phyloP scores from a whole-genome alignment of 1,284 basidiomycete species.

The Leccinum fallax region DNA sequence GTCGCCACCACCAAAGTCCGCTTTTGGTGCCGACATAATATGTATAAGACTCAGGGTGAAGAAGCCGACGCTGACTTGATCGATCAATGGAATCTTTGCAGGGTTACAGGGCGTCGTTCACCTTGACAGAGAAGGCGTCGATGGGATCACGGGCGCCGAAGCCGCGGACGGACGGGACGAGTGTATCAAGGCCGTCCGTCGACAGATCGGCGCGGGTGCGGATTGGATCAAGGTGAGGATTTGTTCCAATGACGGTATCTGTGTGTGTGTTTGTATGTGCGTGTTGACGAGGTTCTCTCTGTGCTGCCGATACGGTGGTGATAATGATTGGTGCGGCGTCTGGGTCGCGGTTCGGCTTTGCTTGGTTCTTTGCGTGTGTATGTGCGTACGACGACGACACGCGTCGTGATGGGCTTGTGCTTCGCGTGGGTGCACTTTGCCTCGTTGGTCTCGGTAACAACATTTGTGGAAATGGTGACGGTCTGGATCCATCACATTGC shows the following conservation, averaged over 20 bases:
- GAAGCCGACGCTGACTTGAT: background rate
- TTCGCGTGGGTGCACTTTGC: background rate
- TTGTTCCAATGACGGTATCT: background rate
- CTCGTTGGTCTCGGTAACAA: constrained; percentile 1
- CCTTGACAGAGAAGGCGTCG: constrained; percentile 51
- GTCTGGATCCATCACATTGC: constrained; percentile 1
- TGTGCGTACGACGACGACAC: background rate
- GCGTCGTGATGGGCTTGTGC: constrained; percentile 4
- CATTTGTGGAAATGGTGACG: background rate
- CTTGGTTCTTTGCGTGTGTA: constrained; percentile 1
- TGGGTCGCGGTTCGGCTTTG: background rate
- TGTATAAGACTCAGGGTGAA: background rate
- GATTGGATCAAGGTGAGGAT: constrained; percentile 62
- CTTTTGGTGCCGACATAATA: constrained; percentile 1
- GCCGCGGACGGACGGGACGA: constrained; percentile 59
- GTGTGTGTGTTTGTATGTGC: constrained; percentile 8
- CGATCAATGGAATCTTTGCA: constrained; percentile 24
- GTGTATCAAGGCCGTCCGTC: constrained; percentile 57
- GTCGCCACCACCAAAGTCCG: constrained; percentile 14
- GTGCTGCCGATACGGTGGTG: background rate
- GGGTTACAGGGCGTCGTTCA: constrained; percentile 57
- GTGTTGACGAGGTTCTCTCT: constrained; percentile 5
- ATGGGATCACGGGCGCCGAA: constrained; percentile 60
- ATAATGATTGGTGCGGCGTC: background rate
- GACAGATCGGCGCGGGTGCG: constrained; percentile 67